Evolutionary conservation across 2,329 filamentous ascomycete genomes (phyloP).

Genomic region (Ciborinia camelliae): DNA sequence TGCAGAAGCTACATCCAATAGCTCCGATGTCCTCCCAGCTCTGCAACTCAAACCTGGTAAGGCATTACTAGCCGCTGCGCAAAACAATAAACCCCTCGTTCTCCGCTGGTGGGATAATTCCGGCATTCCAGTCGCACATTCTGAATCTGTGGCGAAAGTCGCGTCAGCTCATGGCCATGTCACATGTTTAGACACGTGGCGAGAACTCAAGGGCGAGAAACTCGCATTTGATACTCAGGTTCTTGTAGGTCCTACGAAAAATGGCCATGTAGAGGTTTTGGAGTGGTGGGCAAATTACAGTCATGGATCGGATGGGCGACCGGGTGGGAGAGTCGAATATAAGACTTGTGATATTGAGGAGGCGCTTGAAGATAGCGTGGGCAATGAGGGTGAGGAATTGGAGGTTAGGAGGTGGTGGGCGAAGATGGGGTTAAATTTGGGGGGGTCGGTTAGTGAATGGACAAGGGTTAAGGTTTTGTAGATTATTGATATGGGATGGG

Average conservation of each 20-base stretch:
- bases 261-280: constrained; percentile 77
- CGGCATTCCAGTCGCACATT: constrained; percentile 73
- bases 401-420: constrained; percentile 85
- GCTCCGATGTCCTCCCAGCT: constrained; percentile 34
- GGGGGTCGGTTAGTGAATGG: constrained; percentile 68
- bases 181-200: constrained; percentile 79
- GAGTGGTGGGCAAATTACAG: constrained; percentile 82
- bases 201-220: constrained; percentile 67
- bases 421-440: constrained; percentile 64
- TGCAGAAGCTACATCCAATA: constrained; percentile 24
- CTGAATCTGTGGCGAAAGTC: constrained; percentile 78
- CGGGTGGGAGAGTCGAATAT: constrained; percentile 75
- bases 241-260: constrained; percentile 80
- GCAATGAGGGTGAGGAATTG: constrained; percentile 56
- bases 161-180: constrained; percentile 84
- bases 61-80: constrained; percentile 77
- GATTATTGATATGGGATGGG: constrained; percentile 1
- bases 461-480: constrained; percentile 57
- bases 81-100: constrained; percentile 73
- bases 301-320: constrained; percentile 49
- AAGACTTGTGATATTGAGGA: constrained; percentile 96
- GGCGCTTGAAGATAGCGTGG: constrained; percentile 82
- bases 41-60: constrained; percentile 75
- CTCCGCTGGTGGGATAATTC: constrained; percentile 87
- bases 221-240: constrained; percentile 80